Evolutionary conservation across 345 rosid genomes (phyloP).

Genomic region (Limnanthes douglasii): DNA sequence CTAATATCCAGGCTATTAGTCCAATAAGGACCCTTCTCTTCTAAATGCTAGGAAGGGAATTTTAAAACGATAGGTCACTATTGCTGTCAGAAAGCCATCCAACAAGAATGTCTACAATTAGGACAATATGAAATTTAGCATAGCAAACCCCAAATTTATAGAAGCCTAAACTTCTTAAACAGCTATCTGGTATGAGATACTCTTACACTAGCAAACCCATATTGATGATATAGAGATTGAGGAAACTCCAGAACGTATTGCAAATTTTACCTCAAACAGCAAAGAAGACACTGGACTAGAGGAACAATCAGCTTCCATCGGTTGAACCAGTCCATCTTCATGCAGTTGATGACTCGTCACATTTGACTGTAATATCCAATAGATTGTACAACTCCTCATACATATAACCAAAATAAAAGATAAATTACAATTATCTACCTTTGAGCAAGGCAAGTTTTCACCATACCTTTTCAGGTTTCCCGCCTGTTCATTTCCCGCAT

Average conservation of each 20-base stretch:
- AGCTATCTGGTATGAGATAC: too few relatives aligned
- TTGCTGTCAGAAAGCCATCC: too few relatives aligned
- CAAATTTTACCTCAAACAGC: slow-evolving; percentile 61
- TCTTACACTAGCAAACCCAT: too few relatives aligned
- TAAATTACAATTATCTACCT: background rate
- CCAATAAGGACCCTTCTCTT: too few relatives aligned
- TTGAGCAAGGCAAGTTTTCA: too few relatives aligned
- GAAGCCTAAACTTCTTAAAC: too few relatives aligned
- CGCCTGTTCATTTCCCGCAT: slow-evolving; percentile 10
- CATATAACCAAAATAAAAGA: slow-evolving; percentile 4
- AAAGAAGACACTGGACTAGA: slow-evolving; percentile 26
- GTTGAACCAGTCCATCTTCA: slow-evolving; percentile 15
- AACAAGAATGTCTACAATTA: too few relatives aligned
- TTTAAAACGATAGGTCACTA: too few relatives aligned
- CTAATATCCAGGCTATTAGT: too few relatives aligned
- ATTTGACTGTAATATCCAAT: slow-evolving; percentile 7
- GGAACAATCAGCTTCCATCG: slow-evolving; percentile 17
- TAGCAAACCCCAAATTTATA: background rate
- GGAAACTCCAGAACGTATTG: slow-evolving; percentile 4
- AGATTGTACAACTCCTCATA: background rate
- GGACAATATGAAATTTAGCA: background rate
- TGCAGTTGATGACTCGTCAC: too few relatives aligned
- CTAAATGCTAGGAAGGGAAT: too few relatives aligned
- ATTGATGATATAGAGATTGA: too few relatives aligned
- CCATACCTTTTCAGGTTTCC: slow-evolving; percentile 22